A percentile compares a stretch with the other conserved stretches of the same genome.
Conservation (phyloP, 1,284 basidiomycete genomes). For the Apiotrichum brassicae region DNA sequence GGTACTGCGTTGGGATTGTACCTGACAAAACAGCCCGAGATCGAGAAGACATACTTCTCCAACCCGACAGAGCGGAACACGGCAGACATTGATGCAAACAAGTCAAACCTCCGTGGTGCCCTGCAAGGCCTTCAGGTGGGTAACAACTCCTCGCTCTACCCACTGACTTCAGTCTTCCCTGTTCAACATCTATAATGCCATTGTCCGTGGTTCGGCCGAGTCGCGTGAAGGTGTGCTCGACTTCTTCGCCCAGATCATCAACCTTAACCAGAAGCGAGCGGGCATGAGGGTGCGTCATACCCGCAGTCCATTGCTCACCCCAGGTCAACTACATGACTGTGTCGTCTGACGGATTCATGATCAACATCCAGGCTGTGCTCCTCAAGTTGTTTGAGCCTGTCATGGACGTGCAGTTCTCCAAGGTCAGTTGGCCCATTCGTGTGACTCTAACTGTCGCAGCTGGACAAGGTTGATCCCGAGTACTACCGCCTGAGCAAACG, state of each 20-base stretch:
- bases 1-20: constrained; percentile 24
- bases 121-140: constrained; percentile 71
- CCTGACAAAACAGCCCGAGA: constrained; percentile 55
- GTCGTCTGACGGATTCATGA: constrained; percentile 86
- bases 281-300: constrained; percentile 72
- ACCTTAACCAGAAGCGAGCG: constrained; percentile 74
- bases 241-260: constrained; percentile 69
- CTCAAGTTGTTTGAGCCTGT: constrained; percentile 92
- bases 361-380: constrained; percentile 77
- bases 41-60: constrained; percentile 74
- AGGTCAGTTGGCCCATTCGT: constrained; percentile 52
- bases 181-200: constrained; percentile 80
- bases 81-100: constrained; percentile 74
- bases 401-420: constrained; percentile 84
- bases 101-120: constrained; percentile 71
- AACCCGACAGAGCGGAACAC: constrained; percentile 69
- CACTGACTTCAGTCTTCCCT: constrained; percentile 45
- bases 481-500: constrained; percentile 69
- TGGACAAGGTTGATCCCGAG: constrained; percentile 81
- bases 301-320: no score
- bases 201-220: constrained; percentile 74
- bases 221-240: constrained; percentile 77
- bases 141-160: background rate
- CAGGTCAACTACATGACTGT: constrained; percentile 79
- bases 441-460: constrained; percentile 52